These are phyloP conservation scores for Dendrobium huoshanense DNA, from an alignment of 106 monocot species.

Conservation along the genomic window DNA sequence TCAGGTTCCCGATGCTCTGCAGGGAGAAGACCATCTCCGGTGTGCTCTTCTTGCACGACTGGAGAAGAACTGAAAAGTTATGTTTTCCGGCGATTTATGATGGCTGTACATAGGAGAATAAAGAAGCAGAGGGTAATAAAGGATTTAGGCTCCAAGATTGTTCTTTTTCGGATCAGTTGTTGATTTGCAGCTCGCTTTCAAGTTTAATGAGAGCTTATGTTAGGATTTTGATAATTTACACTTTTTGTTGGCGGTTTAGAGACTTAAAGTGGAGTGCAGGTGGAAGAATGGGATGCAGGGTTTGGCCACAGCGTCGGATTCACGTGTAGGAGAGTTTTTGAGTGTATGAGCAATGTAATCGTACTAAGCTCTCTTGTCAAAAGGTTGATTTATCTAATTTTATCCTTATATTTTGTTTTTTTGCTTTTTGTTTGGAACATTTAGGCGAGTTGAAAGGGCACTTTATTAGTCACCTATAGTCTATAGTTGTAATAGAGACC, in stretches of 20 bases:
- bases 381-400: too few relatives aligned
- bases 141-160: not conserved
- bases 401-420: too few relatives aligned
- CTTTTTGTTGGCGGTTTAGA: too few relatives aligned
- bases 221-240: not conserved
- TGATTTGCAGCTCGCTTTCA: not conserved
- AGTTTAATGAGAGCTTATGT: not conserved
- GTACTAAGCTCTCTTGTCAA: too few relatives aligned
- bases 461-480: too few relatives aligned
- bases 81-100: not conserved
- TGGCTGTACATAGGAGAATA: not conserved
- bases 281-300: not conserved
- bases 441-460: too few relatives aligned
- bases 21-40: slow-evolving; percentile 4
- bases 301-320: too few relatives aligned
- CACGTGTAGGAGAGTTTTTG: not conserved
- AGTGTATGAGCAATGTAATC: not conserved
- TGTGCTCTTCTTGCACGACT: slow-evolving; percentile 9
- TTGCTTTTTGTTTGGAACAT: too few relatives aligned
- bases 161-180: not conserved
- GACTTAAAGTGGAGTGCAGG: not conserved
- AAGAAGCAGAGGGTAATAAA: not conserved
- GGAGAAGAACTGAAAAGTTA: slow-evolving; percentile 4
- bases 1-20: slow-evolving; percentile 4
- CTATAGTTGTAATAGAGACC: too few relatives aligned